These are phyloP conservation scores for Coccomyxa subellipsoidea DNA, from an alignment of 163 green algal species.

Conservation along the genomic window DNA sequence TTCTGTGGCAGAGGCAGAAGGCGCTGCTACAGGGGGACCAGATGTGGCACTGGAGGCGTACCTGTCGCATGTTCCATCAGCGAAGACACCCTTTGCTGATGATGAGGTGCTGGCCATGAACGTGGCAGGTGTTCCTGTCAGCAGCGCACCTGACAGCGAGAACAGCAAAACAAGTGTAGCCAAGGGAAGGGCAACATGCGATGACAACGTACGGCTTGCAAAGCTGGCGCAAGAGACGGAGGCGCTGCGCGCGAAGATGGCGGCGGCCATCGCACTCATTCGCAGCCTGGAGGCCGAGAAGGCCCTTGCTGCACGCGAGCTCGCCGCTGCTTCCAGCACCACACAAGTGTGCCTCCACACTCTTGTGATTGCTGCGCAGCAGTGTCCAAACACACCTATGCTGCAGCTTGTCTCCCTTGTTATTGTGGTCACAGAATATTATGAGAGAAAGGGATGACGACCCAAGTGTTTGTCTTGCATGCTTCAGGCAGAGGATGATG, in stretches of 20 bases:
- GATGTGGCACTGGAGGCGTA: neutral
- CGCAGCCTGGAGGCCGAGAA: neutral
- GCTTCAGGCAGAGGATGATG: neutral
- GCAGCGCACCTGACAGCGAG: neutral
- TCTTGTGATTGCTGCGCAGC: too few species aligned
- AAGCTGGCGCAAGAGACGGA: neutral
- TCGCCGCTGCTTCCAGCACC: neutral
- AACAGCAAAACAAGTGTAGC: neutral
- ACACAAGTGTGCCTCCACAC: neutral
- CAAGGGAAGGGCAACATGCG: neutral
- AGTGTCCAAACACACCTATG: too few species aligned
- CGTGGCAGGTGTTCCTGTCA: neutral
- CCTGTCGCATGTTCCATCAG: neutral
- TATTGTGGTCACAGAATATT: too few species aligned
- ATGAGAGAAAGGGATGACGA: too few species aligned
- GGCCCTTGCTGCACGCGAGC: neutral
- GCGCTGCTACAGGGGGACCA: neutral
- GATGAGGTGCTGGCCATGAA: neutral
- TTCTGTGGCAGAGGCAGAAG: neutral
- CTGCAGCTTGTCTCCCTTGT: too few species aligned
- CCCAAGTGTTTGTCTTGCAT: neutral
- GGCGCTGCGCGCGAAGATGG: neutral
- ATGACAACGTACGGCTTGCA: neutral
- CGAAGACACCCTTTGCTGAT: neutral
- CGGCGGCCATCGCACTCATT: neutral